phyloP scores from a whole-genome alignment of 306 rosid species.

The Glycine soja region DNA sequence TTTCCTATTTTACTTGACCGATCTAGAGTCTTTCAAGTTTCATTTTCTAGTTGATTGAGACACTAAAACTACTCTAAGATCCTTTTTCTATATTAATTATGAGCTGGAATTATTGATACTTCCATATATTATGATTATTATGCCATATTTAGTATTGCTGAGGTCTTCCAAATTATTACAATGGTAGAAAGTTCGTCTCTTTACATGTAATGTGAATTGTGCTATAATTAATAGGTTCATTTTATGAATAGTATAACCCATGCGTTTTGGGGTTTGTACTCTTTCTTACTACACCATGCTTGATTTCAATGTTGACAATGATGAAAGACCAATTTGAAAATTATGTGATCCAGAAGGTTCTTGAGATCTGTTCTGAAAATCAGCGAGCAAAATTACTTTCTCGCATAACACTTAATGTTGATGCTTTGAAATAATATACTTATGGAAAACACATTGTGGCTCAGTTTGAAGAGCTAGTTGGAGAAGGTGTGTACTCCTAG shows the following conservation, averaged over 20 bases:
- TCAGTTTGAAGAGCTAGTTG: constrained; percentile 60
- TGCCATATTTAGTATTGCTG: no score
- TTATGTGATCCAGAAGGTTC: constrained; percentile 75
- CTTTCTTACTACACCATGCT: constrained; percentile 30
- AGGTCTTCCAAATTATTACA: no score
- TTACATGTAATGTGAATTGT: no score
- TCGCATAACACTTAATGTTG: constrained; percentile 61
- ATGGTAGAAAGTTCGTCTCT: not conserved
- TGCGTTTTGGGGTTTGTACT: constrained; percentile 24
- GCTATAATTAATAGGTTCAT: not conserved
- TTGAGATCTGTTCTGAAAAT: constrained; percentile 68
- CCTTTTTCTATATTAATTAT: no score
- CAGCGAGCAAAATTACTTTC: constrained; percentile 57
- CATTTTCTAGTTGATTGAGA: not conserved
- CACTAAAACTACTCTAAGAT: constrained; percentile 21
- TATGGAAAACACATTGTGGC: constrained; percentile 80
- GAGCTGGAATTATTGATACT: no score
- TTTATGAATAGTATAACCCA: constrained; percentile 8
- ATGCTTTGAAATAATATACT: constrained; percentile 82
- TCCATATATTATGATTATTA: no score
- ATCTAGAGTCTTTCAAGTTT: constrained; percentile 4
- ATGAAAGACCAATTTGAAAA: constrained; percentile 71
- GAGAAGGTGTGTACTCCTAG: constrained; percentile 48
- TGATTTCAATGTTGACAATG: constrained; percentile 56
- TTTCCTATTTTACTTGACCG: no score